Percentiles rank a stretch among this genome's conserved stretches.
phyloP scores from a whole-genome alignment of 2,329 filamentous ascomycete species.

The Verticillium nubilum region DNA sequence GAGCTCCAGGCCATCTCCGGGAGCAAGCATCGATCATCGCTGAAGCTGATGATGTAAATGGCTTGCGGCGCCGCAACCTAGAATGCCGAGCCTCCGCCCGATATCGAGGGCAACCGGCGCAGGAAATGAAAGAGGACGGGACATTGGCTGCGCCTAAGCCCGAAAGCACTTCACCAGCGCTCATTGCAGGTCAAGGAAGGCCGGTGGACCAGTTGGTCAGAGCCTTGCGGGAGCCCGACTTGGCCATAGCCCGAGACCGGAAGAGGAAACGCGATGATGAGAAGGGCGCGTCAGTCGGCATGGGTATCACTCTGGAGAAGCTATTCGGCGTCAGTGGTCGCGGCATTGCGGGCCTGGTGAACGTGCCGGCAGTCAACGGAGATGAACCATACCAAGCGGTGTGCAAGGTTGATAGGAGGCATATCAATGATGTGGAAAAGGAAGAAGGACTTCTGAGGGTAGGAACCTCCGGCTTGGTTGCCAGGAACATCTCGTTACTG shows the following conservation, averaged over 20 bases:
- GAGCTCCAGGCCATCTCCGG: neutral
- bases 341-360: slow-evolving; percentile 16
- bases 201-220: neutral
- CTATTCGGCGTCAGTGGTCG: slow-evolving; percentile 20
- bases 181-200: neutral
- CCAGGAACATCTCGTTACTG: neutral
- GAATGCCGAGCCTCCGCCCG: neutral
- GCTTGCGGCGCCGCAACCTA: neutral
- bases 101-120: neutral
- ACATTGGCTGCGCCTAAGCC: neutral
- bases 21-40: neutral
- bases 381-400: neutral
- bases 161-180: neutral
- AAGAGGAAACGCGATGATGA: neutral
- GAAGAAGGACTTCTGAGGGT: slow-evolving; percentile 7
- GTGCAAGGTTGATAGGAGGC: neutral
- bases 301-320: slow-evolving; percentile 17
- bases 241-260: neutral
- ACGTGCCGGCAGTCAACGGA: neutral
- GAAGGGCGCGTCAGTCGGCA: slow-evolving; percentile 6
- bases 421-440: neutral
- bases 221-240: neutral
- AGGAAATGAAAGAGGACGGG: neutral
- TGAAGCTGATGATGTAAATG: neutral
- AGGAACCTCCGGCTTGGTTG: neutral